Conservation (phyloP, 352 stramenopile species). For the Pseudoperonospora humuli region DNA sequence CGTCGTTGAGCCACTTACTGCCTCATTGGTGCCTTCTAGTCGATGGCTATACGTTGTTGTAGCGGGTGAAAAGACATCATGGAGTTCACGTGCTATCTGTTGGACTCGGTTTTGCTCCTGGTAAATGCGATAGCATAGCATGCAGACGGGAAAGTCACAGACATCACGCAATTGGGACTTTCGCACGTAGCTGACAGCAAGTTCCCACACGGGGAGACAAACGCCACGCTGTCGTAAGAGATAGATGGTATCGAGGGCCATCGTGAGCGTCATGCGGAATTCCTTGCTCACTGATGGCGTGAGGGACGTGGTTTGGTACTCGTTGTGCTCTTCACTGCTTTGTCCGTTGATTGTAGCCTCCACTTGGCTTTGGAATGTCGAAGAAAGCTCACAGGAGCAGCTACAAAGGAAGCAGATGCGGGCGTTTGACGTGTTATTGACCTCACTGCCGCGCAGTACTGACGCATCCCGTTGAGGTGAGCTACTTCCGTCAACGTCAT, state of each 20-base stretch:
- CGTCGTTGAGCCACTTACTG: no score
- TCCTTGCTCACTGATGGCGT: slow-evolving; percentile 26
- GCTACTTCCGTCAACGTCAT: no score
- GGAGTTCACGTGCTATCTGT: no score
- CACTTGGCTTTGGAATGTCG: slow-evolving; percentile 36
- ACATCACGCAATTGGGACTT: no score
- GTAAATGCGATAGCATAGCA: no score
- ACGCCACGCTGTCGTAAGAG: slow-evolving; percentile 60
- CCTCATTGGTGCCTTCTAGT: no score
- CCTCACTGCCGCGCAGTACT: slow-evolving; percentile 5
- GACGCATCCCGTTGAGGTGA: no score
- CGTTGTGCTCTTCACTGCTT: slow-evolving; percentile 10
- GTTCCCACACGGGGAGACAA: slow-evolving; percentile 49
- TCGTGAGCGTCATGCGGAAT: slow-evolving; percentile 76
- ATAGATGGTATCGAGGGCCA: slow-evolving; percentile 70
- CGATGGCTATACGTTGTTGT: no score
- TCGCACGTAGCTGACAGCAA: slow-evolving; percentile 29
- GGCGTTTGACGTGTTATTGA: slow-evolving; percentile 11
- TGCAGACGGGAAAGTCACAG: no score
- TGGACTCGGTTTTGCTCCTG: no score
- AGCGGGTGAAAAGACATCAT: no score
- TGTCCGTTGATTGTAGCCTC: slow-evolving; percentile 26
- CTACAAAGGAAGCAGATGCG: slow-evolving; percentile 51
- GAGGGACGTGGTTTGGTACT: slow-evolving; percentile 3
- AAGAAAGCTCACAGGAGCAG: slow-evolving; percentile 38